These are phyloP conservation scores for Phlebiopsis gigantea DNA, from an alignment of 768 basidiomycete species.

Conservation along the genomic window DNA sequence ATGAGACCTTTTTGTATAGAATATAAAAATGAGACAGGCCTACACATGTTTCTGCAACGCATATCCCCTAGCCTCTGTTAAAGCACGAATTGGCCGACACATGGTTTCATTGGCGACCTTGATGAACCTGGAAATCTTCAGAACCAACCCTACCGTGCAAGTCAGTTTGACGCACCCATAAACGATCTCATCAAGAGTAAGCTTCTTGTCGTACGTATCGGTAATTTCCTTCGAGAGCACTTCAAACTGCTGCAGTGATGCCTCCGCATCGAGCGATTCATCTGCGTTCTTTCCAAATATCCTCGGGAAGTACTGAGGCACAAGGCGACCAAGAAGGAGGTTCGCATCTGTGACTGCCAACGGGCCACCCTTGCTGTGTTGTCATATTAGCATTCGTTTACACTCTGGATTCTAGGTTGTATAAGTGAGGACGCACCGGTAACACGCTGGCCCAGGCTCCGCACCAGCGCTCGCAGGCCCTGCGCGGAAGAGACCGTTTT, in stretches of 20 bases:
- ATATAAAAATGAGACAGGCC: conserved; percentile 4
- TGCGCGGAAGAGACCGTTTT: conserved; percentile 85
- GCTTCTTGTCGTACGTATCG: conserved; percentile 47
- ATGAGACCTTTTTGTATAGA: neutral
- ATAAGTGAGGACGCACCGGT: conserved; percentile 47
- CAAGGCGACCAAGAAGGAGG: conserved; percentile 78
- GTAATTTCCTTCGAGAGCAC: conserved; percentile 69
- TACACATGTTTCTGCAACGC: conserved; percentile 73
- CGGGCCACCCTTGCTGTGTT: conserved; percentile 77
- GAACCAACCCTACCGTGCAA: no score
- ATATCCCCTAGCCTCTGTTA: conserved; percentile 87
- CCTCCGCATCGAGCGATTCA: conserved; percentile 75
- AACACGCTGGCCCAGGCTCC: conserved; percentile 90
- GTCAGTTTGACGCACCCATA: conserved; percentile 61
- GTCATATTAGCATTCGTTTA: neutral
- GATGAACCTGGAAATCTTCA: conserved; percentile 73
- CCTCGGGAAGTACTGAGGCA: conserved; percentile 91
- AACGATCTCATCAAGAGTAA: conserved; percentile 78
- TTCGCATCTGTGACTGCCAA: conserved; percentile 93
- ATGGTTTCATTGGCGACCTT: conserved; percentile 97
- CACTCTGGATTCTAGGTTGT: neutral
- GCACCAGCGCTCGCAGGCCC: conserved; percentile 94
- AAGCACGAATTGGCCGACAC: conserved; percentile 85
- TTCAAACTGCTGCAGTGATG: conserved; percentile 64
- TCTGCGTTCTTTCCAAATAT: conserved; percentile 90